Evolutionary conservation across 495 filamentous ascomycete species (phyloP), one percentile per base, ranked within the genome.

Genomic region (Penicillium robsamsonii): DNA sequence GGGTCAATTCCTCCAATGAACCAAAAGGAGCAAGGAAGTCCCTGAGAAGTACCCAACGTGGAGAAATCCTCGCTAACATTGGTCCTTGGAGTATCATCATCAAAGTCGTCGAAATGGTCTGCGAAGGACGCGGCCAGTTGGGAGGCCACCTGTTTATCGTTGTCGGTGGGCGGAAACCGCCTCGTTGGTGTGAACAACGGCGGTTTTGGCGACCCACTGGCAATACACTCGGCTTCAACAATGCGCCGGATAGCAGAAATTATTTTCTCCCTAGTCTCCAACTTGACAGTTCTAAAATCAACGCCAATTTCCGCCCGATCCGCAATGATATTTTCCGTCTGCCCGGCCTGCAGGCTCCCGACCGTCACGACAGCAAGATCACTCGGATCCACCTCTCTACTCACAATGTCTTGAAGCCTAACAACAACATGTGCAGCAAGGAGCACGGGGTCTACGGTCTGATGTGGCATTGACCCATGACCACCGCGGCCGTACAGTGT

Each of bases 331-430:
- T 83, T 84, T 59, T 81, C 80, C 4, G 78, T 71, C 56, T 76
- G 67, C 1, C 81, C 81, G 0, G 76, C 77, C 35, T 81, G 77
- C 13, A 83, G 57, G 55, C 71, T 75, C 13, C 76, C 78, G 6
- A 81, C 77, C 1, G 81, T 82, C 29, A 84, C 61, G 2, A 83
- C 81, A 8, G 70, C 77, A 9, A 74, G 56, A 41, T 82, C 77
- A 30, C 61, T 70, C 1, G 80, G 79, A 46, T 77, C 62, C 5
- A 79, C 60, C 61, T 82, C 80, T 13, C 81, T 57, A 46, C 72
- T 77, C 20, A 82, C 79, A 40, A 84, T 76, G 24, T 65, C 68
- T 56, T 83, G 81, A 42, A 84, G 53, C 30, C 78, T 56, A 0
- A 79, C 54, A 13, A 84, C 76, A 17, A 81, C 70, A 56, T 74